phyloP scores from a whole-genome alignment of 148 eudicot genomes.

The Chenopodium album region DNA sequence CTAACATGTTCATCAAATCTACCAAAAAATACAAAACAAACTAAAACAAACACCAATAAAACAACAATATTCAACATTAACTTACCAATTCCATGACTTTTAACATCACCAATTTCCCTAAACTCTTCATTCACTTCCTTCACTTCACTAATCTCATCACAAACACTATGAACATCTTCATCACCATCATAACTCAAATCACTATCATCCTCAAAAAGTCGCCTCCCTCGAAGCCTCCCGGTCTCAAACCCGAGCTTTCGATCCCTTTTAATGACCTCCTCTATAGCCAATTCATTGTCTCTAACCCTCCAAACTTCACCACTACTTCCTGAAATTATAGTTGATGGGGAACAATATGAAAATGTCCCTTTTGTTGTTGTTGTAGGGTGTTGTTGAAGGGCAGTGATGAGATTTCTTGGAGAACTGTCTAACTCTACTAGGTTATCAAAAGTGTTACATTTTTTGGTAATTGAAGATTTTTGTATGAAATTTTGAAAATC shows the following conservation, averaged over 20 bases:
- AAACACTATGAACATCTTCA: constrained; percentile 11
- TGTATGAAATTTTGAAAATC: constrained; percentile 18
- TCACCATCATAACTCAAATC: constrained; percentile 18
- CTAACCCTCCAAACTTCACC: constrained; percentile 34
- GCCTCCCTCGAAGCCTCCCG: constrained; percentile 30
- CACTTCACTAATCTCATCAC: not conserved
- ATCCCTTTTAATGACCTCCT: constrained; percentile 9
- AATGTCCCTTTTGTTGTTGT: not conserved
- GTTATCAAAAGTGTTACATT: not conserved
- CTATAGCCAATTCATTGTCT: constrained; percentile 31
- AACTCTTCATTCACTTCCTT: not conserved
- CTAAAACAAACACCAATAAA: constrained; percentile 12
- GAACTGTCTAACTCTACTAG: not conserved
- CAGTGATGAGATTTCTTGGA: constrained; percentile 15
- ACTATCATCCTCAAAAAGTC: constrained; percentile 26
- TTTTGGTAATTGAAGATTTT: constrained; percentile 18
- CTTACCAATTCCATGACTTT: not conserved
- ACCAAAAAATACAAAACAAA: not conserved
- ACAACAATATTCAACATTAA: not conserved
- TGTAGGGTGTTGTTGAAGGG: constrained; percentile 11
- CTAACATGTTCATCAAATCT: not conserved
- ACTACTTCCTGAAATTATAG: not conserved
- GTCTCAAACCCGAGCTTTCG: constrained; percentile 18
- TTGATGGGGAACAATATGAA: constrained; percentile 10
- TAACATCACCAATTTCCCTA: not conserved